Evolutionary conservation across 1,284 basidiomycete species (phyloP).

Genomic region (Sanghuangporus sanghuang): DNA sequence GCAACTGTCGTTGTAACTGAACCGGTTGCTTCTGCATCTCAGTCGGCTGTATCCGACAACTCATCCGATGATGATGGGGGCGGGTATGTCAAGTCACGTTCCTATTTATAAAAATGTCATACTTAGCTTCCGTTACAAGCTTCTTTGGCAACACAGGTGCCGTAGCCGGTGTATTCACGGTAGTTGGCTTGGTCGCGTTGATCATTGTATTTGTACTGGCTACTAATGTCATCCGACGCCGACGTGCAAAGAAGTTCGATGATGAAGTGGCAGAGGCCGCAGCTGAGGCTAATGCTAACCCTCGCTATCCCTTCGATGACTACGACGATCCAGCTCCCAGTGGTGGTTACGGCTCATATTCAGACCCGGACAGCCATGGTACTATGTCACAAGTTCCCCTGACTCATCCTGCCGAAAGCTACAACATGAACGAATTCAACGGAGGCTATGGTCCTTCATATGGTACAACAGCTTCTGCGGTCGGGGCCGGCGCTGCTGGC

Average conservation of each 20-base stretch:
- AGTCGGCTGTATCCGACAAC: background rate
- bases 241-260: constrained; percentile 60
- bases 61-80: background rate
- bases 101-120: background rate
- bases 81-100: background rate
- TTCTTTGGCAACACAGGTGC: constrained; percentile 70
- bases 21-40: constrained; percentile 12
- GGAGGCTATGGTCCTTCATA: background rate
- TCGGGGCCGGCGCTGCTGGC: constrained; percentile 24
- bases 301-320: constrained; percentile 49
- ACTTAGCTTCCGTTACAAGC: constrained; percentile 28
- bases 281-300: constrained; percentile 43
- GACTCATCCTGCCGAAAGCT: constrained; percentile 32
- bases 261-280: constrained; percentile 64
- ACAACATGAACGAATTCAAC: constrained; percentile 48
- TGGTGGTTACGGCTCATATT: constrained; percentile 36
- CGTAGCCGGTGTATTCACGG: constrained; percentile 64
- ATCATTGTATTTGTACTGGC: constrained; percentile 48
- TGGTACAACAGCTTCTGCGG: constrained; percentile 16
- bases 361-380: constrained; percentile 47
- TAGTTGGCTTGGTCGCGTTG: constrained; percentile 55
- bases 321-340: constrained; percentile 31
- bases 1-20: constrained; percentile 14
- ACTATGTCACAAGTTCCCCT: constrained; percentile 52
- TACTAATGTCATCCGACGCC: constrained; percentile 51